Conservation (phyloP, 116 monocot genomes). For the Cymodocea nodosa region DNA sequence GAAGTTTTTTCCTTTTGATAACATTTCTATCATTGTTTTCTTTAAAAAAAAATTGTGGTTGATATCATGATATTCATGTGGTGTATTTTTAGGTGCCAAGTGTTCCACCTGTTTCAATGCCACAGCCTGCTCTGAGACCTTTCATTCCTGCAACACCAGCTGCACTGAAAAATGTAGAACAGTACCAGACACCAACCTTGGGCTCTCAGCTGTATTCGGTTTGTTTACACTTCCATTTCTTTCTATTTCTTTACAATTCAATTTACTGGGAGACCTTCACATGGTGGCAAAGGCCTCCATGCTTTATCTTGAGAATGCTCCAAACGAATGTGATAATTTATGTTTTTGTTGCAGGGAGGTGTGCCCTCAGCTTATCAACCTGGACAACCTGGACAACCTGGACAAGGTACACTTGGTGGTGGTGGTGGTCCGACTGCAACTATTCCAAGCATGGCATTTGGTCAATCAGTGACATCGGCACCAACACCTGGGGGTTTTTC, state of each 20-base stretch:
- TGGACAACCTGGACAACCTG: background rate
- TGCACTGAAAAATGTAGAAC: conserved; percentile 56
- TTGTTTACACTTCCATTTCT: background rate
- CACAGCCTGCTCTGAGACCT: conserved; percentile 46
- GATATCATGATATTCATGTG: no score
- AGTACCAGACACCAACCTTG: conserved; percentile 64
- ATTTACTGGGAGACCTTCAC: background rate
- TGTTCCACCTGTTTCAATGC: conserved; percentile 22
- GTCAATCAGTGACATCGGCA: conserved; percentile 18
- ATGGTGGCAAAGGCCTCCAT: background rate
- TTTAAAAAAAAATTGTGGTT: background rate
- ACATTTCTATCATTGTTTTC: background rate
- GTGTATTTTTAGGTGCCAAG: conserved; percentile 23
- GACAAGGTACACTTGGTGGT: conserved; percentile 16
- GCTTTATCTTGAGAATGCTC: conserved; percentile 1
- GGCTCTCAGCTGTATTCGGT: conserved; percentile 80
- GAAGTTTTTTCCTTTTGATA: no score
- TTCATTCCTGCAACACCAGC: conserved; percentile 60
- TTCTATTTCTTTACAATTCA: background rate
- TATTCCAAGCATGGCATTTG: conserved; percentile 33
- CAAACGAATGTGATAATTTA: background rate
- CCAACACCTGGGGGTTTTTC: conserved; percentile 7
- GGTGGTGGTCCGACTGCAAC: conserved; percentile 23
- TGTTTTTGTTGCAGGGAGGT: conserved; percentile 37
- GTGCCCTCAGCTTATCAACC: conserved; percentile 28